phyloP scores from a whole-genome alignment of 352 stramenopile genomes.

The Globisporangium lucens region DNA sequence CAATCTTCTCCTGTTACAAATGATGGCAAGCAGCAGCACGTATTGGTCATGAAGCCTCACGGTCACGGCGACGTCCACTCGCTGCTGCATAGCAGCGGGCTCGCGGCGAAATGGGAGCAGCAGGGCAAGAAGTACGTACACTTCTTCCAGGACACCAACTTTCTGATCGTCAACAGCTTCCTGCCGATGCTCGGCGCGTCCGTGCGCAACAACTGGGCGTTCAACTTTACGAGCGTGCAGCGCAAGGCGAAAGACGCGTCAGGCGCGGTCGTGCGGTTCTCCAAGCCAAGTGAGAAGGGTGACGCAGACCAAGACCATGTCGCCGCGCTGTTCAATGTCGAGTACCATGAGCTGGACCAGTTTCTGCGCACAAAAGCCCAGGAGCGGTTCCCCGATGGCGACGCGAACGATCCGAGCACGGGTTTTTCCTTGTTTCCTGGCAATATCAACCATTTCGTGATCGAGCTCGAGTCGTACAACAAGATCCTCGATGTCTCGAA shows the following conservation, averaged over 20 bases:
- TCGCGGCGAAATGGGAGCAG: constrained; percentile 68
- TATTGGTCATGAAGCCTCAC: constrained; percentile 94
- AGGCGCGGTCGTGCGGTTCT: constrained; percentile 59
- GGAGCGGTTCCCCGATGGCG: constrained; percentile 46
- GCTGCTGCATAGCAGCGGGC: constrained; percentile 79
- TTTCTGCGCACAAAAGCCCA: constrained; percentile 50
- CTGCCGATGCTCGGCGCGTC: constrained; percentile 88
- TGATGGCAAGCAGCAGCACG: constrained; percentile 12
- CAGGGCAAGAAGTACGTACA: constrained; percentile 92
- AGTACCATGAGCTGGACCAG: constrained; percentile 72
- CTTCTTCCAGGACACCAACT: constrained; percentile 96
- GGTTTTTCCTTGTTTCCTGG: constrained; percentile 61
- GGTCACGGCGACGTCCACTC: constrained; percentile 98
- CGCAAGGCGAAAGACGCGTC: constrained; percentile 93
- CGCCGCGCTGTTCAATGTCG: constrained; percentile 59
- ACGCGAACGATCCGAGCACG: constrained; percentile 56
- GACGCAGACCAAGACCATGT: background rate
- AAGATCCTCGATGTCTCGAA: constrained; percentile 40
- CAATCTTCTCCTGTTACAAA: constrained; percentile 21
- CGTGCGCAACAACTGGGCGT: constrained; percentile 80
- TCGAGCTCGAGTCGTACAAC: constrained; percentile 47
- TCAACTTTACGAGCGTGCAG: constrained; percentile 93
- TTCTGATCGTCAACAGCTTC: constrained; percentile 92
- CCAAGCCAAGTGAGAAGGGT: constrained; percentile 3
- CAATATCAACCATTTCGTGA: constrained; percentile 75